Evolutionary conservation across 1,284 basidiomycete species (phyloP).

Genomic region (Cystobasidium slooffiae): DNA sequence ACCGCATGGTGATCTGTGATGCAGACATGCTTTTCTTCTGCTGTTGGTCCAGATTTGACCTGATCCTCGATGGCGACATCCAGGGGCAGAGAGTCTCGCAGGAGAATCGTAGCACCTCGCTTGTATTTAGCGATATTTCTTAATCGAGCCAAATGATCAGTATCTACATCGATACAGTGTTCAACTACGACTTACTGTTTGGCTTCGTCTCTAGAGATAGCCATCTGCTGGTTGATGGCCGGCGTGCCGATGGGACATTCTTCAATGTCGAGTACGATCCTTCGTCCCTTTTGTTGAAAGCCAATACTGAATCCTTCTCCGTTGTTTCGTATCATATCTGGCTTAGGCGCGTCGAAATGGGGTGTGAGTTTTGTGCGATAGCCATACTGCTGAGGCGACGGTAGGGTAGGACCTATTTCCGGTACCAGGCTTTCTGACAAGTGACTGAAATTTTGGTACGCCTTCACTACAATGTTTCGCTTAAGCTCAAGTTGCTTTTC

Average conservation of each 20-base stretch:
- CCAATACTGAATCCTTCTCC: slow-evolving; percentile 72
- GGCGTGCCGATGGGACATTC: slow-evolving; percentile 92
- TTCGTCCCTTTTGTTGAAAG: slow-evolving; percentile 80
- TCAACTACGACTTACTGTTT: slow-evolving; percentile 63
- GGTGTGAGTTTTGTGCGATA: slow-evolving; percentile 98
- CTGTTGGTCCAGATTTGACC: slow-evolving; percentile 37
- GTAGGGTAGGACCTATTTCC: slow-evolving; percentile 72
- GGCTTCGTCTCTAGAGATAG: slow-evolving; percentile 68
- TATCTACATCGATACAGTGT: slow-evolving; percentile 26
- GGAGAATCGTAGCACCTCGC: slow-evolving; percentile 84
- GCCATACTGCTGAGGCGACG: slow-evolving; percentile 82
- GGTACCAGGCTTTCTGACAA: slow-evolving; percentile 68
- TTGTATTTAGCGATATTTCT: slow-evolving; percentile 82
- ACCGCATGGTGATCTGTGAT: slow-evolving; percentile 80
- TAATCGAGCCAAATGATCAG: background rate
- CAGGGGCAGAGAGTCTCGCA: slow-evolving; percentile 77
- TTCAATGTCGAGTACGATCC: slow-evolving; percentile 88
- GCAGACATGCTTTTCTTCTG: slow-evolving; percentile 69
- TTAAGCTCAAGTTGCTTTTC: slow-evolving; percentile 84
- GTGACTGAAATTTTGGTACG: slow-evolving; percentile 76
- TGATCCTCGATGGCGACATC: slow-evolving; percentile 46
- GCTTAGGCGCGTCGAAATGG: slow-evolving; percentile 79
- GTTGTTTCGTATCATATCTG: slow-evolving; percentile 54
- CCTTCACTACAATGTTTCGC: slow-evolving; percentile 80
- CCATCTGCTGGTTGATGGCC: slow-evolving; percentile 74